Evolutionary conservation across 345 rosid genomes (phyloP), one percentile per base, ranked within the genome.

Genomic region (Ricinus communis): DNA sequence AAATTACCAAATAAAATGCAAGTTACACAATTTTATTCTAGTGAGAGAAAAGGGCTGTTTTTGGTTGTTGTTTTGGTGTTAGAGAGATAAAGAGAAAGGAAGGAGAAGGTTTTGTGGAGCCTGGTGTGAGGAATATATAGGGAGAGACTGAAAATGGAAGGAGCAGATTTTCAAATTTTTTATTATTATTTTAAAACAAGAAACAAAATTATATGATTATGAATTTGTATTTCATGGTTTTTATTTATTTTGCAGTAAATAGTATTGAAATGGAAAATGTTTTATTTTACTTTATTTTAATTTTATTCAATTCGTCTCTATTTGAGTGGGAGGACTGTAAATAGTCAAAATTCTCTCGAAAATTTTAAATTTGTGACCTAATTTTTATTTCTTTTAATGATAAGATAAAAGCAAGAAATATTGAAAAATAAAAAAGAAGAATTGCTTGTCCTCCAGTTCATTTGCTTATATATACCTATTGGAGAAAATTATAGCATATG

Each of bases 101-200:
- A 70, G 62, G 66, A 71, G 65, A 58, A 64, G 64, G 38, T 12
- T 66, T 46, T 10, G 52, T 22, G 54, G 59, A 21, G 45, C 16
- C 22, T 50, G 83, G 76, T 69, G 79, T 60, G 70, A 69, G 71
- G 77, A 84, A 72, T 81, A 71, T 84, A 85, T 83, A 83, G 62
- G 71, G 63, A 75, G 67, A 66, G 66, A 64, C 64, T 71, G 62
- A 68, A n/a, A 69, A 72, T 71, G 73, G 81, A 65, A 72, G 61
- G 67, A 19, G 68, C 22, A 65, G 45, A 49, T 67, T 61, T 69
- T 60, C 14, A 10, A 36, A 41, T 51, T 24, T 33, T 38, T 18
- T 43, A 41, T 52, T 45, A 31, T 21, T 28, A n/a, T 36, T 66
- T 43, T n/a, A 45, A 62, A 33, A 36, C 5, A 33, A 25, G 13